A percentile compares a stretch with the other conserved stretches of the same genome.
phyloP scores from a whole-genome alignment of 108 stramenopile genomes.

The Skeletonema costatum region DNA sequence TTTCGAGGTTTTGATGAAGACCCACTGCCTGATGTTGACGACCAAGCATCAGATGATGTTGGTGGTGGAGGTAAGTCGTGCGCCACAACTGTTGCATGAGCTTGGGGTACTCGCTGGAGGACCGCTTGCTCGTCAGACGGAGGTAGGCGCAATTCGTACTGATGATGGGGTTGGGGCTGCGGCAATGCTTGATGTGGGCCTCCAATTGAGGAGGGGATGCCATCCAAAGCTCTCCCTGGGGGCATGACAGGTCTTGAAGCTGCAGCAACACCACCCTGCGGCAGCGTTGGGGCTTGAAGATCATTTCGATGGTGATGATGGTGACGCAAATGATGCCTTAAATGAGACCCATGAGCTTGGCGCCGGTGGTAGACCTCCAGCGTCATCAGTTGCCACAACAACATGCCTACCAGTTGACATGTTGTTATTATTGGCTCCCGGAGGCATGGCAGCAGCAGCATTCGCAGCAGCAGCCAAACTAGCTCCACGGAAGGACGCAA shows the following conservation, averaged over 20 bases:
- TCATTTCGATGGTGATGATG: slow-evolving; percentile 18
- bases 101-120: slow-evolving; percentile 16
- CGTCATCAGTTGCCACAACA: slow-evolving; percentile 29
- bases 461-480: background rate
- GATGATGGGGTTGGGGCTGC: background rate
- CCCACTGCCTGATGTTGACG: slow-evolving; percentile 24
- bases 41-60: slow-evolving; percentile 33
- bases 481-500: slow-evolving; percentile 31
- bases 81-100: slow-evolving; percentile 40
- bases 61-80: slow-evolving; percentile 37
- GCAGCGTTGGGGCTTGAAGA: background rate
- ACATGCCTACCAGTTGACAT: slow-evolving; percentile 14
- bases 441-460: slow-evolving; percentile 21
- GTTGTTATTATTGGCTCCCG: background rate
- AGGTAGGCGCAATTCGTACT: slow-evolving; percentile 12
- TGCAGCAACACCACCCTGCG: slow-evolving; percentile 8
- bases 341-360: slow-evolving; percentile 27
- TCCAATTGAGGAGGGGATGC: slow-evolving; percentile 12
- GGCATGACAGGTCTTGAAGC: background rate
- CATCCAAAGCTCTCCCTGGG: background rate
- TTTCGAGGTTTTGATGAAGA: slow-evolving; percentile 27
- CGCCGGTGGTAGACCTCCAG: slow-evolving; percentile 11
- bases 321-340: slow-evolving; percentile 25
- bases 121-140: slow-evolving; percentile 17
- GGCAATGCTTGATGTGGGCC: slow-evolving; percentile 2